Base-by-base conservation (phyloP, 73 alveolate genomes). In the Vitrella brassicaformis region DNA sequence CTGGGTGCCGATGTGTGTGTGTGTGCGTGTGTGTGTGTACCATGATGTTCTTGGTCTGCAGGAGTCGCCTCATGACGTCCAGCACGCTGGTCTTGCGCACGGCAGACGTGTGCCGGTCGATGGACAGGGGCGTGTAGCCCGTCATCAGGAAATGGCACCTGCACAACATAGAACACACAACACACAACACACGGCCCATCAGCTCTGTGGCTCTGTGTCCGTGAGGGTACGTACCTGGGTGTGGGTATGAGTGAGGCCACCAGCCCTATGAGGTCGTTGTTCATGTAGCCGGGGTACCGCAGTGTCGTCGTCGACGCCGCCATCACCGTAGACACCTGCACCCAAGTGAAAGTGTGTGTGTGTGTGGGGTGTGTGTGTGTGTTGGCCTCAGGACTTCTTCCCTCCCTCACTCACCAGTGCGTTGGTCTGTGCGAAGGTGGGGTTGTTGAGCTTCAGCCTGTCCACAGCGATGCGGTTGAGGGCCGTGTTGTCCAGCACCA, bases 201-300 rank as follows among this genome's bases (percentile, higher is more conserved):
- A n/a, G n/a, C n/a, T n/a, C n/a, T n/a, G n/a, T n/a, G n/a, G n/a
- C n/a, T n/a, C n/a, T n/a, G n/a, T n/a, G n/a, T n/a, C n/a, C n/a
- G n/a, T n/a, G n/a, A n/a, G n/a, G n/a, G n/a, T n/a, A n/a, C n/a
- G n/a, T 98, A 95, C 86, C 86, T 86, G 39, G 99, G 99, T 14
- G 99, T 96, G 0, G 99, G 99, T 46, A 96, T 91, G 32, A 96
- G 88, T 66, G 98, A 91, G 30, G 99, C 99, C 64, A 96, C 90
- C 47, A 96, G 76, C 67, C 99, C 96, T 71, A 96, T 93, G 90
- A 96, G 81, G 85, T 96, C 99, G 79, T 96, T 96, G 84, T 96
- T 96, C 99, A 96, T 94, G 74, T 95, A 95, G 7, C 99, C 98
- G 67, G 99, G 99, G 84, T 96, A 96, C 86, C 99, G 93, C 78